phyloP scores from a whole-genome alignment of 2,329 filamentous ascomycete genomes.

The Neofusicoccum parvum region DNA sequence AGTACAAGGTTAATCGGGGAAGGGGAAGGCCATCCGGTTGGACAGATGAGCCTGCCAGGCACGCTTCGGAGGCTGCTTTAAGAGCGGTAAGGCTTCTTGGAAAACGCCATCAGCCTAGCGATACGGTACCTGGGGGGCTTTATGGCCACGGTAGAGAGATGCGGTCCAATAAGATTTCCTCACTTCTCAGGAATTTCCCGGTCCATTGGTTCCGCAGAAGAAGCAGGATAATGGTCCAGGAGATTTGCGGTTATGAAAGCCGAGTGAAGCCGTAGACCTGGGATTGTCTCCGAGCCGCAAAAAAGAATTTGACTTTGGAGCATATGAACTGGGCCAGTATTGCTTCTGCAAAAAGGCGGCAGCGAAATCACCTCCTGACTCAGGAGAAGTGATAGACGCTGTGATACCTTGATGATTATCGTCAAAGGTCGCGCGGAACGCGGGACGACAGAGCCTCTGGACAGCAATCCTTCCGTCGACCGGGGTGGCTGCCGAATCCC shows the following conservation, averaged over 20 bases:
- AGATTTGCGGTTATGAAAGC: background rate
- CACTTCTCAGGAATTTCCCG: no score
- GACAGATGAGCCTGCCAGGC: background rate
- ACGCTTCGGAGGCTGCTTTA: background rate
- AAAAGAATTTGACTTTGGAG: background rate
- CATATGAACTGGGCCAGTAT: background rate
- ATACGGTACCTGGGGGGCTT: no score
- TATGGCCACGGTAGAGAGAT: background rate
- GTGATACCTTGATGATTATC: background rate
- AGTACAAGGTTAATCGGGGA: background rate
- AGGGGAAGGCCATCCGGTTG: background rate
- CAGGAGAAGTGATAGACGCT: background rate
- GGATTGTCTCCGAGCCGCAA: background rate
- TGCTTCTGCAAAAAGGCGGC: background rate
- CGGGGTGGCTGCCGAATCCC: background rate
- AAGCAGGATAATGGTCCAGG: background rate
- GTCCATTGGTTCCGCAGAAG: background rate
- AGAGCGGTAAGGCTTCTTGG: background rate
- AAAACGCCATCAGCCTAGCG: no score
- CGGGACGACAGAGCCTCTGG: conserved; percentile 2
- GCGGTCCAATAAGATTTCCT: background rate
- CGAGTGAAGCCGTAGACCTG: background rate
- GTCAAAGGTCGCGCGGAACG: background rate
- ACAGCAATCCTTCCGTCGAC: background rate
- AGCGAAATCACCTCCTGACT: background rate